Conservation (phyloP, 2,329 filamentous ascomycete genomes). For the Ophiosphaerella narmari region DNA sequence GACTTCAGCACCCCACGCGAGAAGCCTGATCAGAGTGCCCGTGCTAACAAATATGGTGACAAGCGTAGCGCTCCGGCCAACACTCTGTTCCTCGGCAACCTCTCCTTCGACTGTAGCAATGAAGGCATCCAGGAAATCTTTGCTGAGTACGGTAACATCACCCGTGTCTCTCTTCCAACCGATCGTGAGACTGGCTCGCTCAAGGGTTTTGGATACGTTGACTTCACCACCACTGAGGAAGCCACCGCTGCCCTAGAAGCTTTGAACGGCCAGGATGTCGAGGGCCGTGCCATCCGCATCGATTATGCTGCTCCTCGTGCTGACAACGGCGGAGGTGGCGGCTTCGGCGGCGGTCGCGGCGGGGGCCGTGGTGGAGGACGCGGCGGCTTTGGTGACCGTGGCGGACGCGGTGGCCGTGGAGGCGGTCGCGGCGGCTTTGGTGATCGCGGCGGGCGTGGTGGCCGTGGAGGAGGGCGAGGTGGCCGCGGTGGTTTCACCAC, state of each 20-base stretch:
- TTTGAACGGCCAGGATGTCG: conserved; percentile 73
- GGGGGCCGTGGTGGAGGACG: conserved; percentile 55
- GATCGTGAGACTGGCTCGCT: conserved; percentile 81
- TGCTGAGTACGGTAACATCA: conserved; percentile 69
- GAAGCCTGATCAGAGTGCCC: conserved; percentile 56
- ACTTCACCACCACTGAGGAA: conserved; percentile 80
- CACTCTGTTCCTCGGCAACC: conserved; percentile 90
- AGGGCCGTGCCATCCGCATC: conserved; percentile 75
- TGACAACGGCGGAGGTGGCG: conserved; percentile 60
- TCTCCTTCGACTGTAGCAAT: conserved; percentile 82
- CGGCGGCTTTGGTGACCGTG: conserved; percentile 57
- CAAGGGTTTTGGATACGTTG: conserved; percentile 93
- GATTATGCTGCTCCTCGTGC: conserved; percentile 76
- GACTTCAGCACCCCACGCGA: conserved; percentile 75
- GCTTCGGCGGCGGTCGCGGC: conserved; percentile 58
- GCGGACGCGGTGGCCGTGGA: conserved; percentile 50
- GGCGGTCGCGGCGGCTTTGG: conserved; percentile 55
- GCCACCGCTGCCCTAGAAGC: conserved; percentile 74
- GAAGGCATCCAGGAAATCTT: conserved; percentile 77
- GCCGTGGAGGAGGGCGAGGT: conserved; percentile 54
- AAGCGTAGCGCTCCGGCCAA: conserved; percentile 77
- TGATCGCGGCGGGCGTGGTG: conserved; percentile 55
- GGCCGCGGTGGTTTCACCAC: conserved; percentile 51
- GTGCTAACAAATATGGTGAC: conserved; percentile 76
- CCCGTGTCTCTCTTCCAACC: conserved; percentile 84